Evolutionary conservation across 192 early-diverging fungal species (phyloP), one percentile per base, ranked within the genome.

Genomic region (Coemansia sp.): DNA sequence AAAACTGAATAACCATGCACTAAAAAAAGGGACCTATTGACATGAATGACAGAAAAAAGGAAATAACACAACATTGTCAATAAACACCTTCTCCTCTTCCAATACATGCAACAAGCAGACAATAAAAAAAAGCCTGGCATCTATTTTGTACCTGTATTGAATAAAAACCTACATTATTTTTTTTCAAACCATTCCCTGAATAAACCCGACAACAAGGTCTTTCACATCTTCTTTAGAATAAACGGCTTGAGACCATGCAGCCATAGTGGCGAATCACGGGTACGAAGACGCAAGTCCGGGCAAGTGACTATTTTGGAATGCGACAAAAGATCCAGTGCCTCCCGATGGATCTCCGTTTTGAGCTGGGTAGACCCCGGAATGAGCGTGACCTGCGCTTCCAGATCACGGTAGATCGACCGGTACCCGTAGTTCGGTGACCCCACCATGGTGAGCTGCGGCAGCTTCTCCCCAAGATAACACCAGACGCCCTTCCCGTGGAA

Each of bases 401-500:
- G 20, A 20, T 38, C 37, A 3, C 37, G 18, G 37, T 38, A 77
- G n/a, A 87, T 78, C 2, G 91, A 95, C 34, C 92, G 75, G 56
- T 92, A 83, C 0, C 91, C 92, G 76, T 89, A 94, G 62, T 97
- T 99, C 6, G 91, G 85, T 3, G 92, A 95, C 8, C 94, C 94
- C 45, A 96, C 82, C 51, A 91, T 82, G 1, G 92, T 91, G 59
- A 92, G 33, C 19, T 75, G 56, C 25, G 90, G 88, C 21, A 74
- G 46, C 29, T 83, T 69, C 9, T 72, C 47, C 27, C 75, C 65
- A 19, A 80, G 56, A 43, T 79, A 79, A 35, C 83, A 74, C 91
- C 90, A 94, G 3, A 94, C 47, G 12, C 90, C 88, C 83, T 99
- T 99, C 3, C 86, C 90, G 57, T 99, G 96, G 59, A 83, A 99